phyloP scores from a whole-genome alignment of 2,329 filamentous ascomycete genomes.

The Ophiocordyceps camponoti-floridani region DNA sequence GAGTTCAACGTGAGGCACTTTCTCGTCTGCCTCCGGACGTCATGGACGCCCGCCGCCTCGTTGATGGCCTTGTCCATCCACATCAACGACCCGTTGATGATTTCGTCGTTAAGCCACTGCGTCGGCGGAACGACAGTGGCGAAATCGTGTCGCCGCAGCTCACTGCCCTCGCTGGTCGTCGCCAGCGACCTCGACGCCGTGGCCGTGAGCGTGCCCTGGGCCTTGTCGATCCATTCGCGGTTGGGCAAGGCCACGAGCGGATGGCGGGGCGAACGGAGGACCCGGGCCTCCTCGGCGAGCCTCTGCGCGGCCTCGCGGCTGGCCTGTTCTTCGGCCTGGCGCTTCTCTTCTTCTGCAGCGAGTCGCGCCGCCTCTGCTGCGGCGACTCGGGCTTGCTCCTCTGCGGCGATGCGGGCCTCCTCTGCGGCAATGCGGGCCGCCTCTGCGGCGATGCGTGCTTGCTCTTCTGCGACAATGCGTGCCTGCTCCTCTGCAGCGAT shows the following conservation, averaged over 20 bases:
- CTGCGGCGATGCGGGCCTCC: constrained; percentile 7
- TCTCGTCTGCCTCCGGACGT: constrained; percentile 27
- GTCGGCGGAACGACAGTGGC: constrained; percentile 35
- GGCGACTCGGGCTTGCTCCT: constrained; percentile 8
- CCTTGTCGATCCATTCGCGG: constrained; percentile 9
- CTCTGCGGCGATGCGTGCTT: constrained; percentile 2
- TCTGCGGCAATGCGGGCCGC: constrained; percentile 3
- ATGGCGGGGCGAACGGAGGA: constrained; percentile 11
- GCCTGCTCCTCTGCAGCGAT: constrained; percentile 1
- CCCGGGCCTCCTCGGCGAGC: constrained; percentile 11
- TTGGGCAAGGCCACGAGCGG: constrained; percentile 12
- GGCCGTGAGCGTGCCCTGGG: constrained; percentile 15
- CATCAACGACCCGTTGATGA: constrained; percentile 48
- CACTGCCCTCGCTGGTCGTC: constrained; percentile 28
- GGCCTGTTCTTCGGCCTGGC: background rate
- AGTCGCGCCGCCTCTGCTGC: constrained; percentile 7
- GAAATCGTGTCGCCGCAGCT: constrained; percentile 40
- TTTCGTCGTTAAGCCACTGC: constrained; percentile 61
- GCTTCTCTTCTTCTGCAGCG: constrained; percentile 8
- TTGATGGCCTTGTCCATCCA: constrained; percentile 44
- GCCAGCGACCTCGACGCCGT: constrained; percentile 18
- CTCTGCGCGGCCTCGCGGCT: constrained; percentile 9
- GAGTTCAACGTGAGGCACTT: constrained; percentile 46
- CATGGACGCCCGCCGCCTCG: constrained; percentile 31
- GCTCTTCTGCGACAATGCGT: constrained; percentile 3